Evolutionary conservation across 345 rosid genomes (phyloP), one percentile per base, ranked within the genome.

Genomic region (Noccaea caerulescens): DNA sequence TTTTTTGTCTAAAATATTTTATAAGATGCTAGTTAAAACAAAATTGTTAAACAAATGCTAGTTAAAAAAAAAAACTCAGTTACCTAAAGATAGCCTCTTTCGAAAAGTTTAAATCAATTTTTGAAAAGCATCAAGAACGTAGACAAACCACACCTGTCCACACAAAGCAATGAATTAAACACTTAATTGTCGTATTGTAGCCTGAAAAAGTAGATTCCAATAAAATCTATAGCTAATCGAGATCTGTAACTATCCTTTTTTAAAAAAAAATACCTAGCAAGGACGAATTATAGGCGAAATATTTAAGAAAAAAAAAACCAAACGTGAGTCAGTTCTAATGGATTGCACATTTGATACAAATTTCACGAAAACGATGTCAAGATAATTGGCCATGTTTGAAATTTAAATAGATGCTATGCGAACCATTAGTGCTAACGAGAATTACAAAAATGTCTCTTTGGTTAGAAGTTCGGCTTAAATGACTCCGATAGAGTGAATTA

Each of bases 111-210:
- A 13, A 63, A 68, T 75, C 57, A 75, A 43, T 10, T 68, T 74
- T 60, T 52, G 57, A 68, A 75, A 75, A 75, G 78, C 63, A 75
- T 36, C 58, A 59, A 67, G 47, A 67, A 74, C 78, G 63, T 74
- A 59, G 57, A 74, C 61, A 69, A 68, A 37, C 58, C 58, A 75
- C 45, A 9, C 73, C 66, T 73, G 77, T 73, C 72, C 77, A 44
- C 69, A 68, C 65, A 68, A 68, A 75, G 64, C 58, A 68, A 68
- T 61, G 51, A 75, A 56, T 41, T 68, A 11, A 61, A 44, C 46
- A 52, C 20, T 60, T 44, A 44, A 75, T 43, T 59, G 42, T 58
- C 42, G n/a, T 32, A 58, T 50, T 58, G 6, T 58, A 58, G 60
- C 68, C 61, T 66, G 23, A 44, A 23, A 74, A 67, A 50, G 63